Evolutionary conservation across 2,329 filamentous ascomycete genomes (phyloP), one percentile per base, ranked within the genome.

Genomic region (Mycocentrospora acerina): DNA sequence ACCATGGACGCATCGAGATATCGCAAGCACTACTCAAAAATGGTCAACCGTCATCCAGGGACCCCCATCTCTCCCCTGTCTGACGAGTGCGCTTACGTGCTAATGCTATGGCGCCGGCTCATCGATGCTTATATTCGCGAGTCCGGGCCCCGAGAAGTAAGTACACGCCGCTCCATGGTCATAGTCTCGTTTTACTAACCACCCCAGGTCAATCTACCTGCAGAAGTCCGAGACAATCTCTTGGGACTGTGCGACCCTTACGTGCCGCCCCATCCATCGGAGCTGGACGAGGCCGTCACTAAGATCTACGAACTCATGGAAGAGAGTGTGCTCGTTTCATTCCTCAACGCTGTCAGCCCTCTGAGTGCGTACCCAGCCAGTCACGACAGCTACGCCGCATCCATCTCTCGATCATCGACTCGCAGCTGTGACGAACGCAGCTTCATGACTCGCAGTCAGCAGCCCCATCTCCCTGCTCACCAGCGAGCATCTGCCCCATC

Each of bases 221-320:
- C 86, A 12, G 81, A 84, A 48, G 88, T 96, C 29, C 86, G 91
- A 24, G 89, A 97, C 63, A 80, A 80, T 24, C 76, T 98, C 15
- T 75, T 97, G 24, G 75, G 75, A 28, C 75, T 86, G 27, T 77
- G 81, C 7, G 69, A 77, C 11, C 67, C 72, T 1, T 71, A 75
- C 5, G 75, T 82, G 0, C 89, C 91, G 6, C 85, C 85, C 4
- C 72, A 81, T 42, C 90, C 93, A 1, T 80, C 84, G 27, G 80
- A 83, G 37, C 75, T 98, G 12, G 86, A 94, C 44, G 80, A 87
- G 34, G 90, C 93, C 14, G 86, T 95, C 16, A 79, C 80, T 46
- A 94, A 95, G 45, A 88, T 96, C 27, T 90, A 91, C 66, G 93
- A 97, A 55, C 75, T 98, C 39, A 97, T 98, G 90, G 94, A 95